Conservation (phyloP, 1,284 basidiomycete species). For the Microbotryomycetes sp. region DNA sequence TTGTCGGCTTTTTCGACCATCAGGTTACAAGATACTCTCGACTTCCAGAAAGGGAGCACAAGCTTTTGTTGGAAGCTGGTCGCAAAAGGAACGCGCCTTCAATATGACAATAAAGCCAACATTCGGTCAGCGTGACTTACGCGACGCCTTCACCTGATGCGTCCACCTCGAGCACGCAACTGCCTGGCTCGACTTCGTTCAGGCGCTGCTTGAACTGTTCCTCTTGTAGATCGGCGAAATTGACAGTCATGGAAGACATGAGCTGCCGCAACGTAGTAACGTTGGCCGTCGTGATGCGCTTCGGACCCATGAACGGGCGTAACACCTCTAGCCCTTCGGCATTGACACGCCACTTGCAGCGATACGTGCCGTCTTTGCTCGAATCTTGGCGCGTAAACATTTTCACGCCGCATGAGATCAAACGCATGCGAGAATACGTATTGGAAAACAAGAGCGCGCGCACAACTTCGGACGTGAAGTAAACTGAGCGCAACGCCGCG, state of each 20-base stretch:
- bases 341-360: constrained; percentile 58
- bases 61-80: constrained; percentile 68
- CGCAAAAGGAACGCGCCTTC: not conserved
- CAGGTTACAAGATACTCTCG: constrained; percentile 69
- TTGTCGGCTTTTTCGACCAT: constrained; percentile 95
- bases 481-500: constrained; percentile 69
- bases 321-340: constrained; percentile 78
- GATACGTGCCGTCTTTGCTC: constrained; percentile 41
- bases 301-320: constrained; percentile 64
- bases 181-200: constrained; percentile 53
- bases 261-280: constrained; percentile 58
- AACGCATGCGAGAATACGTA: constrained; percentile 73
- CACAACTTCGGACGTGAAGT: constrained; percentile 79
- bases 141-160: constrained; percentile 49
- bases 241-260: constrained; percentile 29
- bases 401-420: constrained; percentile 88
- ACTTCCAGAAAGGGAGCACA: constrained; percentile 83
- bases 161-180: constrained; percentile 62
- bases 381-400: constrained; percentile 53
- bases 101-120: not conserved
- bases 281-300: constrained; percentile 56
- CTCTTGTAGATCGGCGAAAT: constrained; percentile 53
- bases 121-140: constrained; percentile 48
- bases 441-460: constrained; percentile 66
- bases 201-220: constrained; percentile 50